Conservation (phyloP, 768 basidiomycete genomes). For the Rubroboletus satanas region DNA sequence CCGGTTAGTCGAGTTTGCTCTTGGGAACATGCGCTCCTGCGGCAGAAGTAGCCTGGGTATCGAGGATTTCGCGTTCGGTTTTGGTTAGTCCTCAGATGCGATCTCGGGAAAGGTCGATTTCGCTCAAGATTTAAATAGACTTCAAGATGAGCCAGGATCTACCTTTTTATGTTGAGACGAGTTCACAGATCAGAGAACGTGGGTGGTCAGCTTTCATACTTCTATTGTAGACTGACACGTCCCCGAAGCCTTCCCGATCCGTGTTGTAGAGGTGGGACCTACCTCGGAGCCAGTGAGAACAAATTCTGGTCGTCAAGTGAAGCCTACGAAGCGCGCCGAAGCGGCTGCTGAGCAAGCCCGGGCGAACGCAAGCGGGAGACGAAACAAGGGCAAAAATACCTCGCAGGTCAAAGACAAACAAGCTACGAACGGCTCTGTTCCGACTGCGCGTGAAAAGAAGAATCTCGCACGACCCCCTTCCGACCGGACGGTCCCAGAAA, state of each 20-base stretch:
- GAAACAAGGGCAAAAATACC: slow-evolving; percentile 4
- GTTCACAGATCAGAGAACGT: slow-evolving; percentile 27
- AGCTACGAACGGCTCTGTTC: background rate
- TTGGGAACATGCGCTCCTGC: slow-evolving; percentile 21
- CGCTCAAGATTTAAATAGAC: slow-evolving; percentile 13
- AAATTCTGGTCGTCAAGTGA: slow-evolving; percentile 24
- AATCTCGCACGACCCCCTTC: background rate
- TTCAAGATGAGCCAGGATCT: slow-evolving; percentile 31
- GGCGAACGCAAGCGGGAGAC: background rate
- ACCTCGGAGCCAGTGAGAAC: slow-evolving; percentile 15
- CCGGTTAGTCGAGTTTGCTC: slow-evolving; percentile 22
- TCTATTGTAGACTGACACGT: slow-evolving; percentile 2
- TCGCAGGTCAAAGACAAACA: background rate
- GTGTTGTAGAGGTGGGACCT: background rate
- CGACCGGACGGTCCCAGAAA: background rate
- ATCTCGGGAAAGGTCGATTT: background rate
- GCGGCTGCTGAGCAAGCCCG: slow-evolving; percentile 5
- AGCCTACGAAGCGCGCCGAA: slow-evolving; percentile 16
- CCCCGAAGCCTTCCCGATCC: slow-evolving; percentile 12
- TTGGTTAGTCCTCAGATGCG: slow-evolving; percentile 17
- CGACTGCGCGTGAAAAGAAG: background rate
- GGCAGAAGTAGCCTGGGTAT: slow-evolving; percentile 17
- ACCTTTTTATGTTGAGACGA: slow-evolving; percentile 27
- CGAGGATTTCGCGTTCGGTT: slow-evolving; percentile 29
- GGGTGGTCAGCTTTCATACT: background rate